Evolutionary conservation across 495 filamentous ascomycete genomes (phyloP).

Genomic region (Parachaetomium inaequale): DNA sequence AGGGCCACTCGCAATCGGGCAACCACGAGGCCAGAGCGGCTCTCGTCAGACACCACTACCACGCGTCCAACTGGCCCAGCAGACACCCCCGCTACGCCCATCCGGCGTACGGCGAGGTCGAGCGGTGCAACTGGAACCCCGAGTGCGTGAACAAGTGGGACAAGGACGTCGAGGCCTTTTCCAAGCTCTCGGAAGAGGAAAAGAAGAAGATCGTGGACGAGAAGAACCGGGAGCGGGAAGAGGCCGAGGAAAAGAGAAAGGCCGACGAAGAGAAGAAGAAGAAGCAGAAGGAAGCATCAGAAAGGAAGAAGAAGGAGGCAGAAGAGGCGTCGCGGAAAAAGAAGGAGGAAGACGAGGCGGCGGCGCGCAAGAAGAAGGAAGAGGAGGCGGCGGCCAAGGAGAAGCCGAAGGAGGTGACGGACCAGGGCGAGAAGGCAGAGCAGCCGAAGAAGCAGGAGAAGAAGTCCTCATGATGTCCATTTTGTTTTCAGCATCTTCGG

Average conservation of each 20-base stretch:
- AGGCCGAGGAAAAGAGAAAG: slow-evolving; percentile 25
- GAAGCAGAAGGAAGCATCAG: slow-evolving; percentile 28
- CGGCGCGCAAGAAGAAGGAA: slow-evolving; percentile 18
- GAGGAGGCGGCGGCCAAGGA: slow-evolving; percentile 10
- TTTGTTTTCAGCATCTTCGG: slow-evolving; percentile 19
- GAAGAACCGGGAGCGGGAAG: slow-evolving; percentile 33
- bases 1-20: slow-evolving; percentile 62
- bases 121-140: slow-evolving; percentile 60
- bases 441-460: slow-evolving; percentile 17
- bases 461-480: slow-evolving; percentile 17
- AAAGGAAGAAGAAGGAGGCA: slow-evolving; percentile 22
- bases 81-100: slow-evolving; percentile 57
- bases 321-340: slow-evolving; percentile 21
- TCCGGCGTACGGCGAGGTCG: slow-evolving; percentile 59
- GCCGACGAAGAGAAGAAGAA: slow-evolving; percentile 27
- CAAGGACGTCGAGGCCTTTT: slow-evolving; percentile 48
- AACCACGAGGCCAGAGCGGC: slow-evolving; percentile 56
- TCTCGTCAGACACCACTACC: slow-evolving; percentile 62
- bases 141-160: slow-evolving; percentile 59
- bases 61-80: slow-evolving; percentile 61
- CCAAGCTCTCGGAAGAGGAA: slow-evolving; percentile 44
- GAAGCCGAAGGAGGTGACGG: slow-evolving; percentile 11
- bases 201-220: slow-evolving; percentile 47
- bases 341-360: slow-evolving; percentile 19
- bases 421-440: slow-evolving; percentile 12